phyloP scores from a whole-genome alignment of 805 yeast species.

The Debaryomyces hansenii region DNA sequence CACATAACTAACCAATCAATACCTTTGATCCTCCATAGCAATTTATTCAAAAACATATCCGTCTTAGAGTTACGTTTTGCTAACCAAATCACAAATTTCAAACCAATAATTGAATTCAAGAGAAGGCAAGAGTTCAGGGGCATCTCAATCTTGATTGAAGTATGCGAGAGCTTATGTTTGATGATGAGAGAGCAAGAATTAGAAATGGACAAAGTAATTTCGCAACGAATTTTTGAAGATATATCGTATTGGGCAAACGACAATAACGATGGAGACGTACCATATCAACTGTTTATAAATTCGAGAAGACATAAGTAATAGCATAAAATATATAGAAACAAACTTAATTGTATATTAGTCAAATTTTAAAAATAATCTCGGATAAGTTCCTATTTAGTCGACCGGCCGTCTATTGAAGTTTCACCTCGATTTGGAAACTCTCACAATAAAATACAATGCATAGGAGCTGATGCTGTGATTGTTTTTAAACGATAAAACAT shows the following conservation, averaged over 20 bases:
- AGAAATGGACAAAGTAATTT: slow-evolving; percentile 53
- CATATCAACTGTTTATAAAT: slow-evolving; percentile 6
- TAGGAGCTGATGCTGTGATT: too few species aligned
- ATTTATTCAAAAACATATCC: slow-evolving; percentile 56
- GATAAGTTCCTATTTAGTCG: too few species aligned
- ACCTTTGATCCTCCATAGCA: slow-evolving; percentile 46
- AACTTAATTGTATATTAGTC: slow-evolving; percentile 9
- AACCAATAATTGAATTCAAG: slow-evolving; percentile 69
- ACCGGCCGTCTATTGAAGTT: neutral
- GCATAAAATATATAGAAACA: neutral
- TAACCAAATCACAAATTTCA: slow-evolving; percentile 53
- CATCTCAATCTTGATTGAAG: slow-evolving; percentile 64
- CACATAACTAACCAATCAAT: slow-evolving; percentile 56
- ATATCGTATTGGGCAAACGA: slow-evolving; percentile 63
- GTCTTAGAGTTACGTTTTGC: slow-evolving; percentile 79
- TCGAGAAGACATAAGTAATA: slow-evolving; percentile 3
- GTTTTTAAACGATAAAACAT: too few species aligned
- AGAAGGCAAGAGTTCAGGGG: slow-evolving; percentile 46
- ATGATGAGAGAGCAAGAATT: slow-evolving; percentile 62
- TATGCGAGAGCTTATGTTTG: slow-evolving; percentile 68
- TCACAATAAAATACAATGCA: too few species aligned
- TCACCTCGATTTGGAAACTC: neutral
- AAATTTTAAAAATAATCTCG: neutral
- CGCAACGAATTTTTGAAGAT: slow-evolving; percentile 61
- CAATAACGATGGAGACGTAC: slow-evolving; percentile 40